Conservation (phyloP, 1,284 basidiomycete species). For the Rhodotorula sp. region DNA sequence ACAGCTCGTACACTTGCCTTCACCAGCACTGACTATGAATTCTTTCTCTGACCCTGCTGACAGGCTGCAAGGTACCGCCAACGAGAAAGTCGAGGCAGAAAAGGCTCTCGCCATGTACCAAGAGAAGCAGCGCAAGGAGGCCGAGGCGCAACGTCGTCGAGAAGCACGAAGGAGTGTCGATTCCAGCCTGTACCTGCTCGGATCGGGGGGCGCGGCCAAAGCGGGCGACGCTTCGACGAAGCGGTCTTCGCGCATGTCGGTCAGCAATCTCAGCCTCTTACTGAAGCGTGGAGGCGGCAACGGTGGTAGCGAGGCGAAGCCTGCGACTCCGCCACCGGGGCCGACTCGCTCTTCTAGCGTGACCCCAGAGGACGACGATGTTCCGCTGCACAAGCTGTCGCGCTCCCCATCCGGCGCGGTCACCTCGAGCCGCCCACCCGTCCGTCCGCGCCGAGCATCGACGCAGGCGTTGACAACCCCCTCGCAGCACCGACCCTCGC, state of each 20-base stretch:
- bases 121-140: conserved; percentile 20
- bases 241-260: conserved; percentile 2
- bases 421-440: background rate
- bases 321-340: background rate
- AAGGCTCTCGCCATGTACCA: conserved; percentile 7
- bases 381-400: background rate
- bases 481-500: background rate
- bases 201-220: background rate
- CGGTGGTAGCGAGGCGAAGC: background rate
- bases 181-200: conserved; percentile 2
- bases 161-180: background rate
- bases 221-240: background rate
- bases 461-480: conserved; percentile 1
- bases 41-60: background rate
- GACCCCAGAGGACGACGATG: background rate
- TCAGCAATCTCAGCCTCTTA: conserved; percentile 11
- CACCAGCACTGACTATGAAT: background rate
- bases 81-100: conserved; percentile 20
- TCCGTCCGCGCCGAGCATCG: conserved; percentile 1
- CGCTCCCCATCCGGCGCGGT: background rate
- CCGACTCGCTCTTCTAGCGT: background rate
- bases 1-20: background rate
- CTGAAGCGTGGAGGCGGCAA: conserved; percentile 8
- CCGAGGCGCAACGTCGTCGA: conserved; percentile 16
- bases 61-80: conserved; percentile 26